Evolutionary conservation across 352 stramenopile species (phyloP).

Genomic region (Hyaloperonospora arabidopsidis): DNA sequence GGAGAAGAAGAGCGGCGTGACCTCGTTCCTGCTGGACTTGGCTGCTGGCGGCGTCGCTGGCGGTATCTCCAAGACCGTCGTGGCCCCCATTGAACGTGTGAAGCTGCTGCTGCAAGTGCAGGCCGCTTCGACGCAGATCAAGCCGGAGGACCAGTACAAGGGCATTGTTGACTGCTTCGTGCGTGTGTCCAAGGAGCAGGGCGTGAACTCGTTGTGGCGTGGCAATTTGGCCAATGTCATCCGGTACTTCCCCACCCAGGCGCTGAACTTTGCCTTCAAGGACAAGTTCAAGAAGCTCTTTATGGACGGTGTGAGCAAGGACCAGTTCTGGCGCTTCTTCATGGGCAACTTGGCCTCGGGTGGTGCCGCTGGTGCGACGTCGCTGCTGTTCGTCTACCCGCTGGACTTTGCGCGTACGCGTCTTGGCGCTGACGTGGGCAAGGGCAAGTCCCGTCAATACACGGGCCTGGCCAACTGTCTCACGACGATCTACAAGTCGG

Average conservation of each 20-base stretch:
- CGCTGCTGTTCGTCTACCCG: conserved; percentile 94
- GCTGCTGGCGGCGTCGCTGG: conserved; percentile 78
- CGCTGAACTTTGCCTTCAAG: conserved; percentile 91
- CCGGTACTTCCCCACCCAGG: conserved; percentile 90
- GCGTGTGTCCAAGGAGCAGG: conserved; percentile 86
- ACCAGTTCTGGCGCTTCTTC: conserved; percentile 98
- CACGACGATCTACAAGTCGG: conserved; percentile 90
- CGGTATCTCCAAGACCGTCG: conserved; percentile 87
- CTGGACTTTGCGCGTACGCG: conserved; percentile 98
- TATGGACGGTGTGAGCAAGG: conserved; percentile 87
- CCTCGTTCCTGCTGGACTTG: conserved; percentile 79
- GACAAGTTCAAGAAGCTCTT: conserved; percentile 91
- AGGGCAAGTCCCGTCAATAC: conserved; percentile 96
- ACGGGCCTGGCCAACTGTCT: conserved; percentile 96
- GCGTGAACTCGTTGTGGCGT: conserved; percentile 84
- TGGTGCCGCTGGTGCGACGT: conserved; percentile 94
- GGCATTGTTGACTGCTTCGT: conserved; percentile 87
- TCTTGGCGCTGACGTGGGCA: conserved; percentile 96
- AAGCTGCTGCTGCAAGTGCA: conserved; percentile 91
- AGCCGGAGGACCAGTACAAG: conserved; percentile 89
- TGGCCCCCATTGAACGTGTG: conserved; percentile 87
- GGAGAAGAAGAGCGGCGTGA: conserved; percentile 47
- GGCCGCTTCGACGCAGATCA: conserved; percentile 85
- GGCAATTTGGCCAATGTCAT: conserved; percentile 90
- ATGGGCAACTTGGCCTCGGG: conserved; percentile 96